Evolutionary conservation across 352 stramenopile species (phyloP).

Genomic region (Globisporangium nunn): DNA sequence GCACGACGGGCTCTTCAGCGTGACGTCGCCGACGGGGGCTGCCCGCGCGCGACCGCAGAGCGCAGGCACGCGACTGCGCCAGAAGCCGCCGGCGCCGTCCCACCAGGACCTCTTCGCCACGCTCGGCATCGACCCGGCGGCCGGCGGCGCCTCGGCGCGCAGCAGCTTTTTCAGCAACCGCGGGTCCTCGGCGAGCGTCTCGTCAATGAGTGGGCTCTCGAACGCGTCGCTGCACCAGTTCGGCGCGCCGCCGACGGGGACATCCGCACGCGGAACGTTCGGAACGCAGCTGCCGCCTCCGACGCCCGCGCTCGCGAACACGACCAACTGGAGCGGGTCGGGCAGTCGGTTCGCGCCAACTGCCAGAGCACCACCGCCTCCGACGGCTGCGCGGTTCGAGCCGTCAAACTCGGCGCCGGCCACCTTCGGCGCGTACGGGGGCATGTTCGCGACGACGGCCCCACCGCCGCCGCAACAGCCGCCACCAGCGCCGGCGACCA

Average conservation of each 20-base stretch:
- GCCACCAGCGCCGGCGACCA: neutral
- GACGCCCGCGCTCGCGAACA: slow-evolving; percentile 2
- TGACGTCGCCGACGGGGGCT: slow-evolving; percentile 5
- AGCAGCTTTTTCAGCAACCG: slow-evolving; percentile 18
- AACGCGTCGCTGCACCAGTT: slow-evolving; percentile 12
- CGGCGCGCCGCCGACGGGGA: neutral
- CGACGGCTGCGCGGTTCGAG: neutral
- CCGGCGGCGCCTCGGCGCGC: slow-evolving; percentile 21
- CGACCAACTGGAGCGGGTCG: slow-evolving; percentile 14
- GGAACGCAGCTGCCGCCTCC: slow-evolving; percentile 1
- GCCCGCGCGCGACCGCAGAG: slow-evolving; percentile 31
- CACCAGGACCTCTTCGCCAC: slow-evolving; percentile 51
- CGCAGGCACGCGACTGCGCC: slow-evolving; percentile 48
- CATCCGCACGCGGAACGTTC: slow-evolving; percentile 2
- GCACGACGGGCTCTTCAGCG: slow-evolving; percentile 10
- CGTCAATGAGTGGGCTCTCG: slow-evolving; percentile 12
- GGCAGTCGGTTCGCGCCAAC: slow-evolving; percentile 8
- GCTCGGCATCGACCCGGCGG: slow-evolving; percentile 30
- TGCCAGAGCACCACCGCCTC: neutral
- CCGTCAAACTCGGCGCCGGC: neutral
- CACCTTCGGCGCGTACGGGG: slow-evolving; percentile 3
- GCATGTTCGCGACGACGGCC: neutral
- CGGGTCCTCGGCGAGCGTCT: slow-evolving; percentile 14
- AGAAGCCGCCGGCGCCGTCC: slow-evolving; percentile 33
- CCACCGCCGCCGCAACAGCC: slow-evolving; percentile 13